phyloP scores from a whole-genome alignment of 2,329 filamentous ascomycete species.

The Monosporascus sp. region DNA sequence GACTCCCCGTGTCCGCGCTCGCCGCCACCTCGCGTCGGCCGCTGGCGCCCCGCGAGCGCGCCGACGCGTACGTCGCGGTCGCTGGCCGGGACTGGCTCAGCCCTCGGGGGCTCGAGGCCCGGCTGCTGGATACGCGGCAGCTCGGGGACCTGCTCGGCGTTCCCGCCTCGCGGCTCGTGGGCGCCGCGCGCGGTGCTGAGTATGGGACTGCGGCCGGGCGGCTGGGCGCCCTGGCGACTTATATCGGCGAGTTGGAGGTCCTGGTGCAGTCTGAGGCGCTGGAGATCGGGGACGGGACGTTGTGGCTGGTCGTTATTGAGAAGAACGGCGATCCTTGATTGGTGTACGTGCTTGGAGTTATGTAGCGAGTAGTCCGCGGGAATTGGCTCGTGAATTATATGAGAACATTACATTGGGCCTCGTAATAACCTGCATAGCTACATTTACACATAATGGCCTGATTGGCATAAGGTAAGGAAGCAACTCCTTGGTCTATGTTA shows the following conservation, averaged over 20 bases:
- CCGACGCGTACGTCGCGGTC: conserved; percentile 35
- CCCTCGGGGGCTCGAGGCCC: conserved; percentile 32
- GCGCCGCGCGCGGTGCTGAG: conserved; percentile 26
- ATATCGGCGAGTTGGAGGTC: conserved; percentile 27
- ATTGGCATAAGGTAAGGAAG: no score
- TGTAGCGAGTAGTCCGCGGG: no score
- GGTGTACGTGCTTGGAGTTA: no score
- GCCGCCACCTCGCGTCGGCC: conserved; percentile 32
- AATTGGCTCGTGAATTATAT: no score
- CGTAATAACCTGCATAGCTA: no score
- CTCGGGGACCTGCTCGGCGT: conserved; percentile 11
- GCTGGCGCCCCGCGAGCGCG: conserved; percentile 36
- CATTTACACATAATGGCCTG: no score
- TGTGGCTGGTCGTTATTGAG: conserved; percentile 32
- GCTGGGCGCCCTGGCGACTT: conserved; percentile 10
- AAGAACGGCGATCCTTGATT: no score
- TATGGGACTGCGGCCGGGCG: conserved; percentile 10
- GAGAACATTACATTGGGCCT: no score
- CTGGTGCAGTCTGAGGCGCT: conserved; percentile 3
- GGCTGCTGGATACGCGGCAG: conserved; percentile 28
- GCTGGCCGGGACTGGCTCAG: conserved; percentile 41
- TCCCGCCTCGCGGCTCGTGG: conserved; percentile 36
- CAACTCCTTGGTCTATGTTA: no score
- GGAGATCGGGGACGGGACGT: conserved; percentile 17
- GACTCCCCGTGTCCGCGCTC: conserved; percentile 30